phyloP scores from a whole-genome alignment of 352 stramenopile genomes.

The Phytopythium cucurbitacearum region DNA sequence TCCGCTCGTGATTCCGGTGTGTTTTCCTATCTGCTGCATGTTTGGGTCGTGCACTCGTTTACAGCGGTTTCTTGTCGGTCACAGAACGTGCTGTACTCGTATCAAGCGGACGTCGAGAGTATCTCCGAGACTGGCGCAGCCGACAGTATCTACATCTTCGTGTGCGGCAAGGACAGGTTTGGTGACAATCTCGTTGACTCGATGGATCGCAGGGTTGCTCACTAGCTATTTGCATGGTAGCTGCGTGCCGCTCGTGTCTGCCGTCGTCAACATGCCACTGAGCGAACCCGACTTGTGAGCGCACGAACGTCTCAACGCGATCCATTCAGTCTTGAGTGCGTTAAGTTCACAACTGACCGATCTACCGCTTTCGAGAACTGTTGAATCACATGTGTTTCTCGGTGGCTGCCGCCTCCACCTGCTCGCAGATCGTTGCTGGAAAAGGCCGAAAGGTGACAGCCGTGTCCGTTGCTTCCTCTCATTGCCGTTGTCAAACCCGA shows the following conservation, averaged over 20 bases:
- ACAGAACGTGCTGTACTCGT: constrained; percentile 73
- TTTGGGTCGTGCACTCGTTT: background rate
- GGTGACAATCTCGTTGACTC: background rate
- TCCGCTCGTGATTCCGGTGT: constrained; percentile 69
- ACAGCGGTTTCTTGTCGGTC: background rate
- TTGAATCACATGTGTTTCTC: no score
- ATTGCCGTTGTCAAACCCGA: no score
- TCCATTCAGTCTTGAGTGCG: no score
- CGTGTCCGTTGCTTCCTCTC: no score
- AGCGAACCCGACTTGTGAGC: constrained; percentile 59
- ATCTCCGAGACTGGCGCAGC: constrained; percentile 63
- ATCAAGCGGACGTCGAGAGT: constrained; percentile 63
- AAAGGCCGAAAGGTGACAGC: no score
- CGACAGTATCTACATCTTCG: constrained; percentile 77
- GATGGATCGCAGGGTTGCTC: background rate
- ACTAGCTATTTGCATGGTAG: constrained; percentile 16
- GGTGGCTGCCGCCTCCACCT: no score
- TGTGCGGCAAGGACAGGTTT: constrained; percentile 81
- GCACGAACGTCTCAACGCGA: background rate
- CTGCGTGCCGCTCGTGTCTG: constrained; percentile 75
- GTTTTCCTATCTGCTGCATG: constrained; percentile 5
- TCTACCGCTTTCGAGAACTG: no score
- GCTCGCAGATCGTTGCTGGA: no score
- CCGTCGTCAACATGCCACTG: constrained; percentile 79
- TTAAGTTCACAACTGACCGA: no score